phyloP scores from a whole-genome alignment of 371 early-diverging fungal genomes.

The Nematocida ausubeli region DNA sequence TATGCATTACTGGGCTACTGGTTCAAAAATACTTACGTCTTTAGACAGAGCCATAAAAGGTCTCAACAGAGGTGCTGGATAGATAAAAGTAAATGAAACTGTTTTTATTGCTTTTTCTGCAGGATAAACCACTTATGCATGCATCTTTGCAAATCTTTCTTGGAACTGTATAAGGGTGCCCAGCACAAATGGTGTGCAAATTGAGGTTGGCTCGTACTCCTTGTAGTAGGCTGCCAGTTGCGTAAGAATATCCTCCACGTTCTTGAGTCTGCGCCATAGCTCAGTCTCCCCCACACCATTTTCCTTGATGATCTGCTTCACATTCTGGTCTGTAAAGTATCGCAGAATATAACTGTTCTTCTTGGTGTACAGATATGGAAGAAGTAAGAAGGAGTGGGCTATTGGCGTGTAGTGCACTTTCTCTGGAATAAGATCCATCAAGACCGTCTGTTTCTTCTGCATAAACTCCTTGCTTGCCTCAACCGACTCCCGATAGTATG shows the following conservation, averaged over 20 bases:
- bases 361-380: background rate
- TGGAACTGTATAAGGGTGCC: constrained; percentile 53
- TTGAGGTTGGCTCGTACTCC: constrained; percentile 45
- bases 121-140: constrained; percentile 59
- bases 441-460: background rate
- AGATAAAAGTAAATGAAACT: no score
- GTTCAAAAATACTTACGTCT: no score
- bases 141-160: constrained; percentile 61
- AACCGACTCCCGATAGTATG: constrained; percentile 4
- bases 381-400: constrained; percentile 37
- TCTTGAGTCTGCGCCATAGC: constrained; percentile 58
- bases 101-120: no score
- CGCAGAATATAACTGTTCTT: constrained; percentile 66
- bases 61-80: no score
- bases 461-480: constrained; percentile 5
- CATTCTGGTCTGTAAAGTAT: constrained; percentile 60
- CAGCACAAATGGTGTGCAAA: constrained; percentile 27
- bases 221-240: constrained; percentile 50
- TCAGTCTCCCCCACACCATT: constrained; percentile 61
- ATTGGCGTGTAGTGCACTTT: background rate
- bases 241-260: constrained; percentile 52
- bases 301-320: constrained; percentile 40
- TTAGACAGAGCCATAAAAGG: no score
- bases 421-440: background rate
- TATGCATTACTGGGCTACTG: no score